phyloP scores from a whole-genome alignment of 2,329 filamentous ascomycete genomes.

The Phoma sp. region DNA sequence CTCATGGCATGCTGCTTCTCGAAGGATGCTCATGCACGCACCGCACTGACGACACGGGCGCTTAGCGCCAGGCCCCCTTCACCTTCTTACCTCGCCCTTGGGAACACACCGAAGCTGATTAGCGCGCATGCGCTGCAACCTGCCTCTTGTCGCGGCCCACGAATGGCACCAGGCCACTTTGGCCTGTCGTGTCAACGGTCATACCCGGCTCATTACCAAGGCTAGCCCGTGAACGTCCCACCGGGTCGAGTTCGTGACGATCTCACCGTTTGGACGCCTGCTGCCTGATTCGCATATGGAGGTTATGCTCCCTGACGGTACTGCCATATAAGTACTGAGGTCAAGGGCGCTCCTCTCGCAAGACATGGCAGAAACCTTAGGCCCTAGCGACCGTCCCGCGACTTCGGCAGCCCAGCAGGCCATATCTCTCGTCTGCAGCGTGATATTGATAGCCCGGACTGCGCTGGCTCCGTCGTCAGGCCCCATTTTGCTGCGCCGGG shows the following conservation, averaged over 20 bases:
- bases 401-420: constrained; percentile 16
- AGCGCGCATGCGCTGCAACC: constrained; percentile 28
- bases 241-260: constrained; percentile 32
- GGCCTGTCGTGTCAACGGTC: constrained; percentile 33
- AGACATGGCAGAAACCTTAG: constrained; percentile 1
- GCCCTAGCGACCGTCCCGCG: constrained; percentile 5
- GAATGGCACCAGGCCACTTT: constrained; percentile 28
- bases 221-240: constrained; percentile 37
- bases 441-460: constrained; percentile 37
- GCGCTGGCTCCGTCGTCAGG: constrained; percentile 34
- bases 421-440: constrained; percentile 36
- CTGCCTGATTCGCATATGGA: background rate
- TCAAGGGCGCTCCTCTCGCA: background rate
- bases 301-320: background rate
- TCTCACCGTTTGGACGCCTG: constrained; percentile 15
- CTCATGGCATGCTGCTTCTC: constrained; percentile 38
- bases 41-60: constrained; percentile 16
- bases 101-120: constrained; percentile 20
- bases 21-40: constrained; percentile 32
- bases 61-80: constrained; percentile 37
- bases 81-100: constrained; percentile 21
- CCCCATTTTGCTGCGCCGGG: constrained; percentile 28
- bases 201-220: constrained; percentile 43
- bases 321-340: background rate
- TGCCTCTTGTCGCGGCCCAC: constrained; percentile 38